Evolutionary conservation across 257 asterid species (phyloP).

Genomic region (Rehmannia glutinosa): DNA sequence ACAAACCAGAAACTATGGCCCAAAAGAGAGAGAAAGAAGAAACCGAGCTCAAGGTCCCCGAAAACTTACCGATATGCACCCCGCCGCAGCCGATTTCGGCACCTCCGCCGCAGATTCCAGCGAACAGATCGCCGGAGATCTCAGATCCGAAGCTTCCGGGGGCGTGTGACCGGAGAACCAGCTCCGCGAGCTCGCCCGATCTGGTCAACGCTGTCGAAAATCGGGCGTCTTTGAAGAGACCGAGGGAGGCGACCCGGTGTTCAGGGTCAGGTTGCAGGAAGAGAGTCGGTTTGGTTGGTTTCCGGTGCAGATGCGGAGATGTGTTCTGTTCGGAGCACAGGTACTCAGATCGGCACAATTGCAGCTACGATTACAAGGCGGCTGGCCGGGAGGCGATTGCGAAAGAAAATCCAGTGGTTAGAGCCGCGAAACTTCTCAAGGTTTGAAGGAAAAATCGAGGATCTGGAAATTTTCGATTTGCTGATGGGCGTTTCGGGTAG

Average conservation of each 20-base stretch:
- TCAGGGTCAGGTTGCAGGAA: constrained; percentile 66
- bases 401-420: constrained; percentile 71
- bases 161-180: constrained; percentile 27
- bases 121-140: constrained; percentile 28
- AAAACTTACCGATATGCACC: constrained; percentile 39
- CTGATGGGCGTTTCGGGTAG: not conserved
- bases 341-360: constrained; percentile 76
- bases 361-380: constrained; percentile 72
- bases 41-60: constrained; percentile 65
- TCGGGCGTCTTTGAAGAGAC: constrained; percentile 41
- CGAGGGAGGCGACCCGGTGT: constrained; percentile 58
- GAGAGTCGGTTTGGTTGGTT: constrained; percentile 62
- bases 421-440: constrained; percentile 70
- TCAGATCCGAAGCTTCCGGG: constrained; percentile 39
- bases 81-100: constrained; percentile 35
- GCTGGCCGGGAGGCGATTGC: constrained; percentile 77
- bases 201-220: constrained; percentile 17
- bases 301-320: constrained; percentile 74
- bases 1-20: constrained; percentile 38
- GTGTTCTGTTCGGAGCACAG: constrained; percentile 68
- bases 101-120: constrained; percentile 30
- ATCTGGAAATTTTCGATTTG: not conserved
- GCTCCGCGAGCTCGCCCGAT: constrained; percentile 35
- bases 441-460: constrained; percentile 30
- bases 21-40: constrained; percentile 74